phyloP scores from a whole-genome alignment of 257 asterid species.

The Solanum appendiculatum region DNA sequence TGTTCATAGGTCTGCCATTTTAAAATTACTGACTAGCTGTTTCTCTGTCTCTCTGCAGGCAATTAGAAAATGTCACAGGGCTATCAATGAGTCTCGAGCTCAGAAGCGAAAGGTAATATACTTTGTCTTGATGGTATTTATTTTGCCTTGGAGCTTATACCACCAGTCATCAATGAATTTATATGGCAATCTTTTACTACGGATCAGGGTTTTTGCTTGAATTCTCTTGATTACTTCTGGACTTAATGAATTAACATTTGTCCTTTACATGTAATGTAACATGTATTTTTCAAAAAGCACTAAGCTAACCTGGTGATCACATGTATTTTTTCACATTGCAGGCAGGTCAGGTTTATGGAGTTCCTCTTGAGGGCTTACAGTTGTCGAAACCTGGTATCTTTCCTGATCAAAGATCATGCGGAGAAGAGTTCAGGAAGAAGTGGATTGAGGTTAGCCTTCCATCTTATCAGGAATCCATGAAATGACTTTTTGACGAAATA shows the following conservation, averaged over 20 bases:
- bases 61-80: conserved; percentile 84
- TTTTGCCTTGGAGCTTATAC: background rate
- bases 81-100: conserved; percentile 89
- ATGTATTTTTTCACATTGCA: conserved; percentile 16
- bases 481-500: background rate
- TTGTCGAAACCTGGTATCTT: conserved; percentile 66
- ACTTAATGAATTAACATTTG: background rate
- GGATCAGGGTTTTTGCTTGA: background rate
- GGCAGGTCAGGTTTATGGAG: conserved; percentile 99
- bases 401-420: conserved; percentile 91
- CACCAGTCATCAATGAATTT: background rate
- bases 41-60: conserved; percentile 43
- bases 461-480: background rate
- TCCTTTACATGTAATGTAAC: background rate
- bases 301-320: background rate
- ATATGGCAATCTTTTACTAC: background rate
- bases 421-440: conserved; percentile 89
- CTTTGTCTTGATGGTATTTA: conserved; percentile 13
- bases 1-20: background rate
- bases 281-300: background rate
- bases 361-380: conserved; percentile 77
- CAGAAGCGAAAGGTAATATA: conserved; percentile 82
- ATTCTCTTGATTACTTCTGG: background rate
- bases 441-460: conserved; percentile 86
- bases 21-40: conserved; percentile 2